Evolutionary conservation across 805 yeast genomes (phyloP).

Genomic region (Pichia ethanolica): DNA sequence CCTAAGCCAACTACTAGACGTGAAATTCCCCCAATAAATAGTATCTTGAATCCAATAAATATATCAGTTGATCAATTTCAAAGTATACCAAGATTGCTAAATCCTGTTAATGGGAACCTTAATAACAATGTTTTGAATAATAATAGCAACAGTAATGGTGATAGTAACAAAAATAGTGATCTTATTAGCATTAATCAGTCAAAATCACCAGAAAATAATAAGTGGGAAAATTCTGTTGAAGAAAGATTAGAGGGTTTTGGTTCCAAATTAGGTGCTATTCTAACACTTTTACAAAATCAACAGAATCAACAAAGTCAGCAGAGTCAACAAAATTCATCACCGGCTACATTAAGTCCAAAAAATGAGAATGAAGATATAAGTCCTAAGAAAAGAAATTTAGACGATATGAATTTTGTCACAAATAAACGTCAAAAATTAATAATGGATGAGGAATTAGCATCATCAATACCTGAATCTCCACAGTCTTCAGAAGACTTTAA

Average conservation of each 20-base stretch:
- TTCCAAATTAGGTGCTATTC: slow-evolving; percentile 31
- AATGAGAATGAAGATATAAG: too few species aligned
- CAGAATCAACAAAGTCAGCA: neutral
- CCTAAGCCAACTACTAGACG: neutral
- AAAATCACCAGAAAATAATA: neutral
- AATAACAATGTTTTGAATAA: too few species aligned
- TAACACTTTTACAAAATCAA: slow-evolving; percentile 28
- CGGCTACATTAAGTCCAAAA: too few species aligned
- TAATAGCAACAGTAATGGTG: too few species aligned
- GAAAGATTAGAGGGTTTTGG: slow-evolving; percentile 33
- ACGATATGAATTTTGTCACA: neutral
- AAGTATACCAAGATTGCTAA: neutral
- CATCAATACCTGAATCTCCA: neutral
- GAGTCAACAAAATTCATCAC: too few species aligned
- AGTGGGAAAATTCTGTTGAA: slow-evolving; percentile 33
- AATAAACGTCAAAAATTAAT: neutral
- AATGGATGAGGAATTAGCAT: neutral
- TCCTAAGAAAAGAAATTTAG: neutral
- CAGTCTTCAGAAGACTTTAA: neutral
- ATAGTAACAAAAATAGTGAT: too few species aligned
- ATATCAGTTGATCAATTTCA: neutral
- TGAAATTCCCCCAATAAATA: neutral
- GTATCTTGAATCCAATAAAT: slow-evolving; percentile 1
- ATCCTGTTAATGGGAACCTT: neutral
- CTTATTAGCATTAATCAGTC: too few species aligned